Evolutionary conservation across 2,329 filamentous ascomycete species (phyloP), one percentile per base, ranked within the genome.

Genomic region (Penicillium nordicum): DNA sequence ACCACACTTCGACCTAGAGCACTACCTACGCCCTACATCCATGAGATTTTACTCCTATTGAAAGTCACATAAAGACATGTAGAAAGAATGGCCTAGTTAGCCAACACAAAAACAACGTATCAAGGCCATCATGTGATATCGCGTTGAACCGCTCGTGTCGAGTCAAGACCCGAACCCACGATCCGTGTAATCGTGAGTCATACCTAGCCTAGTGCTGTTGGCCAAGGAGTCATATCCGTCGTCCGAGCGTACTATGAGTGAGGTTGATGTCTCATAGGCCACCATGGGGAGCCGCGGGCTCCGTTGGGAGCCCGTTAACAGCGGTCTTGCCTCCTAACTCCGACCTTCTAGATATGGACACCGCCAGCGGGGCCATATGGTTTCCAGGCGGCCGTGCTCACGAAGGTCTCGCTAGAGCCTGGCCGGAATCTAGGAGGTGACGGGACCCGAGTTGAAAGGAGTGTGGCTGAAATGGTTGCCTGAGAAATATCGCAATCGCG

Each of bases 381-480:
- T 34, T 29, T 30, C 21, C n/a, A 30, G 21, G 34, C 14, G 43
- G 43, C 53, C 53, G 42, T 56, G 48, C 42, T 30, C 48, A 34
- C 18, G 25, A 18, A 38, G 14, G 11, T 12, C 21, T 29, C 16
- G 27, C 27, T 6, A 40, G 36, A 30, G 34, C 48, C 48, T 55
- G 11, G 41, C 18, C 27, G 29, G 36, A 34, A 46, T 34, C 14
- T 18, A 46, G 9, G n/a, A 42, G 12, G 32, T 1, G 43, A 25
- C 25, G 23, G n/a, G n/a, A 32, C 12, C 18, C 18, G 21, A 7
- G 30, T 11, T 18, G 10, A 34, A 29, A 36, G 8, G 41, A 23
- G 36, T 45, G 53, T 56, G 53, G 48, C 53, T 52, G 53, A 51
- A 30, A 50, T 40, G 40, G 29, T 23, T 55, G 37, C 43, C 43